Conservation (phyloP, 2,329 filamentous ascomycete species). For the Hypoxylon sp. region DNA sequence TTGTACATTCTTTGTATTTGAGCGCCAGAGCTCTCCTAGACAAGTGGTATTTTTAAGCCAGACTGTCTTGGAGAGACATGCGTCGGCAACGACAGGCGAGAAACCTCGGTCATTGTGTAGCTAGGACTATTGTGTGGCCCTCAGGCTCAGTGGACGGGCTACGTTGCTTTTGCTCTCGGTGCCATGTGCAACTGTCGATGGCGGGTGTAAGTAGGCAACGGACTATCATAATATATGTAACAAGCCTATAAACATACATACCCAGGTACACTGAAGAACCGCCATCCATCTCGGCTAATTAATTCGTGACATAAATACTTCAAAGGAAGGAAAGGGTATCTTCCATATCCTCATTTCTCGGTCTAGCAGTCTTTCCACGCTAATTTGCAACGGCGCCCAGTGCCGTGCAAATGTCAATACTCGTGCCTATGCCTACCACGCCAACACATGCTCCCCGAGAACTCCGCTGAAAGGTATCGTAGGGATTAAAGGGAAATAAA, state of each 20-base stretch:
- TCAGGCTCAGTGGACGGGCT: neutral
- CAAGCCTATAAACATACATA: neutral
- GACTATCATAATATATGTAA: slow-evolving; percentile 1
- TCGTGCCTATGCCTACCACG: slow-evolving; percentile 9
- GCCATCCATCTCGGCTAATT: neutral
- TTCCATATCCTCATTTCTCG: slow-evolving; percentile 23
- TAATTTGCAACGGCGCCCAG: slow-evolving; percentile 13
- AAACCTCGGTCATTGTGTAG: neutral
- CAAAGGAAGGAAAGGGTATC: slow-evolving; percentile 34
- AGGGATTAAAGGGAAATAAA: neutral
- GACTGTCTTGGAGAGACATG: neutral
- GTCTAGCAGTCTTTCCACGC: slow-evolving; percentile 16
- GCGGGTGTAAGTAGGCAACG: neutral
- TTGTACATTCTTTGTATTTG: neutral
- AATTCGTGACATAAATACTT: slow-evolving; percentile 6
- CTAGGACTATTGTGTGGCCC: neutral
- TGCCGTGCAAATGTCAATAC: slow-evolving; percentile 30
- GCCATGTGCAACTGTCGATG: neutral
- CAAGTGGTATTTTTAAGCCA: neutral
- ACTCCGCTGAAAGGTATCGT: slow-evolving; percentile 11
- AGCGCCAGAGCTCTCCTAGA: neutral
- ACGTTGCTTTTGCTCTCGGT: neutral
- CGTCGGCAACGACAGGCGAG: neutral
- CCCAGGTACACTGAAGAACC: neutral
- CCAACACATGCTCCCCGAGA: slow-evolving; percentile 23